Evolutionary conservation across 1,284 basidiomycete genomes (phyloP).

Genomic region (Ganoderma leucocontextum): DNA sequence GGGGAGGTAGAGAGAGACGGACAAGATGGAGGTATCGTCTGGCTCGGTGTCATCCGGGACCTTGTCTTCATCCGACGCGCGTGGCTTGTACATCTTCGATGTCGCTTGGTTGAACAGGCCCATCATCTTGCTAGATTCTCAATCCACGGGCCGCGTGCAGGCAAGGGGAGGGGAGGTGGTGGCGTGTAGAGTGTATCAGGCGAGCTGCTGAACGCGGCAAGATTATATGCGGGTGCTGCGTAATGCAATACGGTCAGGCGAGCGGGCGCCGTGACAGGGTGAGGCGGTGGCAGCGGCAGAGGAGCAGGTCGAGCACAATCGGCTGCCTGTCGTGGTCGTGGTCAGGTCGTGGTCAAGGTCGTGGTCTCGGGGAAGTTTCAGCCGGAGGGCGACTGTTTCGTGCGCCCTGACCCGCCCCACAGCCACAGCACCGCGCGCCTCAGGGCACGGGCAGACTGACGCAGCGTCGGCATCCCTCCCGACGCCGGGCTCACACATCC

Average conservation of each 20-base stretch:
- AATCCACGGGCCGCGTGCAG: slow-evolving; percentile 37
- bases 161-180: slow-evolving; percentile 28
- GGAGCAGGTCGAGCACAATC: neutral
- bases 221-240: slow-evolving; percentile 28
- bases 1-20: slow-evolving; percentile 46
- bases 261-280: neutral
- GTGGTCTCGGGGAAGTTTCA: neutral
- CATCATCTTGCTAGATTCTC: slow-evolving; percentile 59
- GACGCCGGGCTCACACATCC: neutral
- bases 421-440: neutral
- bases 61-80: slow-evolving; percentile 70
- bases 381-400: slow-evolving; percentile 4
- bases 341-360: neutral
- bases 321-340: neutral
- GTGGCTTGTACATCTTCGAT: slow-evolving; percentile 60
- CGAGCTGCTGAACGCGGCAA: slow-evolving; percentile 8
- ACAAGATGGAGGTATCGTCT: slow-evolving; percentile 87
- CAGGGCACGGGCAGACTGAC: neutral
- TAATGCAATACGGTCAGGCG: slow-evolving; percentile 21
- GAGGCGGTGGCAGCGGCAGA: neutral
- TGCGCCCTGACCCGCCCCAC: slow-evolving; percentile 3
- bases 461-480: neutral
- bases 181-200: slow-evolving; percentile 35
- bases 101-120: slow-evolving; percentile 77
- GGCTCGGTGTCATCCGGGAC: slow-evolving; percentile 80